Evolutionary conservation across 352 stramenopile genomes (phyloP).

Genomic region (Phytophthora litchii): DNA sequence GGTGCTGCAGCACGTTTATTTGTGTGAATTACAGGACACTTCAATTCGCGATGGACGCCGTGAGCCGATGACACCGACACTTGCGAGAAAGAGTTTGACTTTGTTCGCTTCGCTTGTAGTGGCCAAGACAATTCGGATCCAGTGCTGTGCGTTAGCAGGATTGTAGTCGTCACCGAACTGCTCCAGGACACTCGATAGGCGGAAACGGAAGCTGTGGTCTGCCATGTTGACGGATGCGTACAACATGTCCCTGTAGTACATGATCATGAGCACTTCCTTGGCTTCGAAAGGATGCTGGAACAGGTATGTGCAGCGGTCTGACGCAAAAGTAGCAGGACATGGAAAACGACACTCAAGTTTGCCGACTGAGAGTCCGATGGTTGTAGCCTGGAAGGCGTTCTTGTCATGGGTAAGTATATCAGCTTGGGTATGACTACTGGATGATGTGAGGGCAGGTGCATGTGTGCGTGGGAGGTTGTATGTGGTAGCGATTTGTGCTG

Average conservation of each 20-base stretch:
- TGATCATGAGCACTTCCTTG: slow-evolving; percentile 76
- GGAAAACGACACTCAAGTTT: slow-evolving; percentile 70
- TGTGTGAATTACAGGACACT: slow-evolving; percentile 21
- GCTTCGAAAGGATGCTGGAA: slow-evolving; percentile 76
- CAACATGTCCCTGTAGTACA: slow-evolving; percentile 78
- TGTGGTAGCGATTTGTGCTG: slow-evolving; percentile 43
- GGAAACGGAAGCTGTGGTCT: slow-evolving; percentile 58
- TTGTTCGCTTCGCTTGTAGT: slow-evolving; percentile 45
- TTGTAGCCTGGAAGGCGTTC: slow-evolving; percentile 50
- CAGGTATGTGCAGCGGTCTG: slow-evolving; percentile 64
- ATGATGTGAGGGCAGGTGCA: slow-evolving; percentile 5
- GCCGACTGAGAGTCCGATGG: slow-evolving; percentile 50
- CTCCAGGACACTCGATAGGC: slow-evolving; percentile 43
- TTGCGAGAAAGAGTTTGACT: slow-evolving; percentile 49
- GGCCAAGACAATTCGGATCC: slow-evolving; percentile 58
- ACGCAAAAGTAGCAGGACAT: slow-evolving; percentile 55
- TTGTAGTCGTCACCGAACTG: slow-evolving; percentile 75
- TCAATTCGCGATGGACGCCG: slow-evolving; percentile 2
- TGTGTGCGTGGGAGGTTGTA: slow-evolving; percentile 44
- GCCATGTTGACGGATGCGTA: slow-evolving; percentile 44
- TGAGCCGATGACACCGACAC: slow-evolving; percentile 15
- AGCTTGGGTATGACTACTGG: background rate
- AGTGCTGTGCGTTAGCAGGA: slow-evolving; percentile 62
- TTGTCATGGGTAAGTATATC: slow-evolving; percentile 5
- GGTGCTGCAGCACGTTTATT: slow-evolving; percentile 13